phyloP scores from a whole-genome alignment of 2,329 filamentous ascomycete species.

The Stemphylium lycopersici region DNA sequence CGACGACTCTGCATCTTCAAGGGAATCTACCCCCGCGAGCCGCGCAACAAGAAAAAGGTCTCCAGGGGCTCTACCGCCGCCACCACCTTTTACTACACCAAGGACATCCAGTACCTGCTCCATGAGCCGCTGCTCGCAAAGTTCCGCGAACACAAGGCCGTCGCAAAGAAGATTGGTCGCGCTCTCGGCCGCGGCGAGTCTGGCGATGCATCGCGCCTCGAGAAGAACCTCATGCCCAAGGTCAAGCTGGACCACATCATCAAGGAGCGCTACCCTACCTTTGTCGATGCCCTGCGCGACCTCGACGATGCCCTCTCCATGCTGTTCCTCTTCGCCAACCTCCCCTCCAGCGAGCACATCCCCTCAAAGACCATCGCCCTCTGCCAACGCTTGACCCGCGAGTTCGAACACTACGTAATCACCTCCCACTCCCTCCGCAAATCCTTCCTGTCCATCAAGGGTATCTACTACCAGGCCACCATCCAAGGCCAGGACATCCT shows the following conservation, averaged over 20 bases:
- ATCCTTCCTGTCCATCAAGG: constrained; percentile 98
- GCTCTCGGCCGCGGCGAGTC: constrained; percentile 92
- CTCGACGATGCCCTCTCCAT: constrained; percentile 96
- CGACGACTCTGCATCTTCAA: constrained; percentile 99
- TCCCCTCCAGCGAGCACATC: constrained; percentile 86
- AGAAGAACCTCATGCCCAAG: constrained; percentile 87
- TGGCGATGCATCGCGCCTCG: constrained; percentile 82
- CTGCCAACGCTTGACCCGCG: constrained; percentile 89
- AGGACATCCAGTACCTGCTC: constrained; percentile 97
- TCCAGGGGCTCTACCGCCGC: constrained; percentile 87
- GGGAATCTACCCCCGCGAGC: constrained; percentile 97
- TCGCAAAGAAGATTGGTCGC: constrained; percentile 96
- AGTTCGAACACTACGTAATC: constrained; percentile 98
- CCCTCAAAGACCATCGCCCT: constrained; percentile 94
- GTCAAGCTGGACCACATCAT: constrained; percentile 96
- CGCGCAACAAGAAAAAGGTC: constrained; percentile 95
- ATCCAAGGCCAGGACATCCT: constrained; percentile 96
- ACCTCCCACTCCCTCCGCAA: constrained; percentile 88
- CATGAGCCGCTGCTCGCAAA: constrained; percentile 94
- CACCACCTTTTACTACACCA: constrained; percentile 90
- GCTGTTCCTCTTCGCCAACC: constrained; percentile 95
- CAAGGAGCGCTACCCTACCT: constrained; percentile 97
- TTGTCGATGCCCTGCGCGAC: constrained; percentile 90
- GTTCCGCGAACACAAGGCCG: constrained; percentile 94
- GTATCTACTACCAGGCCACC: constrained; percentile 98